These are phyloP conservation scores for Herpetomonas muscarum DNA, from an alignment of 208 protist species.

Conservation along the genomic window DNA sequence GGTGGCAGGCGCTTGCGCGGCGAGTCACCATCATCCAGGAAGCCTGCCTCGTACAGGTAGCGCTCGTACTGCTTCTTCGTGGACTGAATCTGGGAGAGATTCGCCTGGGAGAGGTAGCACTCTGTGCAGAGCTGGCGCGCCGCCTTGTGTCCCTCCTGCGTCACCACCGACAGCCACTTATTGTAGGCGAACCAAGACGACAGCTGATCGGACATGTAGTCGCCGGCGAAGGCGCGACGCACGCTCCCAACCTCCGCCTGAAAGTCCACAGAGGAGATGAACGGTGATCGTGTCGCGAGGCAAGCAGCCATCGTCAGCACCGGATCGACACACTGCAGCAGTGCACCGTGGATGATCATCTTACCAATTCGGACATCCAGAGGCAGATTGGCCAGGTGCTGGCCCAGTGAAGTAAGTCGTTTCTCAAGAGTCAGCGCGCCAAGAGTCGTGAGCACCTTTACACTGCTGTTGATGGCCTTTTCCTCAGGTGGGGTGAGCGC, in stretches of 20 bases:
- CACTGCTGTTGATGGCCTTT: slow-evolving; percentile 75
- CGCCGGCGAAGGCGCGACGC: slow-evolving; percentile 60
- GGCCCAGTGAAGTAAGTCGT: slow-evolving; percentile 89
- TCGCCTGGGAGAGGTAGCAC: slow-evolving; percentile 74
- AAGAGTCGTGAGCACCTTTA: slow-evolving; percentile 79
- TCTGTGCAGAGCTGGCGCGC: slow-evolving; percentile 71
- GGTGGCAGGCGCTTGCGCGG: slow-evolving; percentile 7
- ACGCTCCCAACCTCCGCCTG: slow-evolving; percentile 79
- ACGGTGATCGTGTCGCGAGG: slow-evolving; percentile 82
- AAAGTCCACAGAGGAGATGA: slow-evolving; percentile 90
- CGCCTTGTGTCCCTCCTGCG: slow-evolving; percentile 39
- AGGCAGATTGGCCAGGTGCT: slow-evolving; percentile 89
- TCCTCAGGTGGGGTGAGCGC: slow-evolving; percentile 82
- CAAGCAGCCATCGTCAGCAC: slow-evolving; percentile 95
- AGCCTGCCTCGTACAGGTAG: slow-evolving; percentile 88
- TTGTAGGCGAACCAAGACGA: slow-evolving; percentile 87
- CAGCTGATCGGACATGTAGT: slow-evolving; percentile 86
- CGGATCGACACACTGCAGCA: slow-evolving; percentile 95
- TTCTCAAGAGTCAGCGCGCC: slow-evolving; percentile 81
- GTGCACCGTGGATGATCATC: slow-evolving; percentile 94
- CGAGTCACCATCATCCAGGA: slow-evolving; percentile 54
- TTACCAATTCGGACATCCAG: slow-evolving; percentile 91
- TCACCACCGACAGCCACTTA: slow-evolving; percentile 48
- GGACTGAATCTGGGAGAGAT: slow-evolving; percentile 82
- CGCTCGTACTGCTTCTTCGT: slow-evolving; percentile 92